Conservation (phyloP, 495 filamentous ascomycete species). For the Aspergillus avenaceus region DNA sequence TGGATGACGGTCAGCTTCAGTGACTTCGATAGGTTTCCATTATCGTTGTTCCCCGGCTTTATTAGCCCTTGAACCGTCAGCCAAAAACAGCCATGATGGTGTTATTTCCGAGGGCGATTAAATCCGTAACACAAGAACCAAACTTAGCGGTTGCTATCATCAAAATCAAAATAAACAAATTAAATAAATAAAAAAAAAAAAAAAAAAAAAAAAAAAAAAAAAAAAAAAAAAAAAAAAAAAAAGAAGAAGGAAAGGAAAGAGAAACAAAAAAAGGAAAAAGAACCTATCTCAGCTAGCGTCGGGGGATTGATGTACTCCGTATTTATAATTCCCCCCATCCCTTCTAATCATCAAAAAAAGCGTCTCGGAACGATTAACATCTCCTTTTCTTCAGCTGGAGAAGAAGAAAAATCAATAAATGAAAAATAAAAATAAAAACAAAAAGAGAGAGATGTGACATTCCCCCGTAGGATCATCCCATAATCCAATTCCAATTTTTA, state of each 20-base stretch:
- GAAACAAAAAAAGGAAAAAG: slow-evolving; percentile 70
- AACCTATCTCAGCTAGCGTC: too few relatives aligned
- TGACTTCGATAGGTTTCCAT: not conserved
- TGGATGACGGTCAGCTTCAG: not conserved
- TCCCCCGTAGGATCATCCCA: not conserved
- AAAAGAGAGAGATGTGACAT: slow-evolving; percentile 65
- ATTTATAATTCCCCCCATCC: too few relatives aligned
- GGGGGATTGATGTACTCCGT: too few relatives aligned
- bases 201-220: not conserved
- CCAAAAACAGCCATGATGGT: not conserved
- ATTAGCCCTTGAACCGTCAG: not conserved
- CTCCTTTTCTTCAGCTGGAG: too few relatives aligned
- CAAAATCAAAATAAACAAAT: too few relatives aligned
- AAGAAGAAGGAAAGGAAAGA: slow-evolving; percentile 7
- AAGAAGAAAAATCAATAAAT: not conserved
- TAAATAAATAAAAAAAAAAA: not conserved
- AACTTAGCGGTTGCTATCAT: too few relatives aligned
- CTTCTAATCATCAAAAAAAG: too few relatives aligned
- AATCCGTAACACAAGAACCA: not conserved
- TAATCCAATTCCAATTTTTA: not conserved
- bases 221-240: slow-evolving; percentile 1
- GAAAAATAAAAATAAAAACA: not conserved
- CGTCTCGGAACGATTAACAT: too few relatives aligned
- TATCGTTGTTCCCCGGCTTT: not conserved
- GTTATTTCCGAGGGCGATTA: slow-evolving; percentile 1